Evolutionary conservation across 371 early-diverging fungal genomes (phyloP).

Genomic region (Apophysomyces trapeziformis): DNA sequence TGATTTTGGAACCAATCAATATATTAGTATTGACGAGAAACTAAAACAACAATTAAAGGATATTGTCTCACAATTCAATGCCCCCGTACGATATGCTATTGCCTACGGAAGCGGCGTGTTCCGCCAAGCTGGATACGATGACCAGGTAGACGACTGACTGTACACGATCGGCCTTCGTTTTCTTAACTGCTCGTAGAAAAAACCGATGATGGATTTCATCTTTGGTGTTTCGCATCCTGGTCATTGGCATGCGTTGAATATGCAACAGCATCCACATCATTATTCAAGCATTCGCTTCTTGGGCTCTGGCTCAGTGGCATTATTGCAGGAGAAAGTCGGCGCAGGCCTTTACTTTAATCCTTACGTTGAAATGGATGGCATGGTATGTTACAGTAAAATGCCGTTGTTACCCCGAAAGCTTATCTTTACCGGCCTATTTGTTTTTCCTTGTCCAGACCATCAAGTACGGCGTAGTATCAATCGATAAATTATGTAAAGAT

Average conservation of each 20-base stretch:
- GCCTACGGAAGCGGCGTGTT: constrained; percentile 98
- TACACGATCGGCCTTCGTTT: not conserved
- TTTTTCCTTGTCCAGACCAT: constrained; percentile 55
- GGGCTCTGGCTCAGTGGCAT: constrained; percentile 75
- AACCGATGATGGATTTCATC: constrained; percentile 92
- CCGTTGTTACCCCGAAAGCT: not conserved
- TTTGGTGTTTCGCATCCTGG: constrained; percentile 96
- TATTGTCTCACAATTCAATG: constrained; percentile 65
- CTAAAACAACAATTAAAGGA: constrained; percentile 62
- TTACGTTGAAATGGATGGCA: constrained; percentile 84
- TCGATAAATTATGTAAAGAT: constrained; percentile 85
- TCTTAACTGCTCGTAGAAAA: constrained; percentile 33
- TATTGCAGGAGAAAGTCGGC: constrained; percentile 84
- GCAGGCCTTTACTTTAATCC: constrained; percentile 96
- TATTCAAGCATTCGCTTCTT: constrained; percentile 79
- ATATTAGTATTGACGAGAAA: constrained; percentile 65
- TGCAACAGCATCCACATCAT: constrained; percentile 87
- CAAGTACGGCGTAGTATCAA: constrained; percentile 97
- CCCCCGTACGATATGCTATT: constrained; percentile 84
- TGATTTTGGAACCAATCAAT: constrained; percentile 72
- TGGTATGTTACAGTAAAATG: constrained; percentile 56
- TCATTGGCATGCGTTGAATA: constrained; percentile 96
- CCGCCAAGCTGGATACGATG: constrained; percentile 79
- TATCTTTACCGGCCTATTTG: not conserved
- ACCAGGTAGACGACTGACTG: constrained; percentile 50